Conservation (phyloP, 2,329 filamentous ascomycete species). For the Magnaporthiopsis incrustans region DNA sequence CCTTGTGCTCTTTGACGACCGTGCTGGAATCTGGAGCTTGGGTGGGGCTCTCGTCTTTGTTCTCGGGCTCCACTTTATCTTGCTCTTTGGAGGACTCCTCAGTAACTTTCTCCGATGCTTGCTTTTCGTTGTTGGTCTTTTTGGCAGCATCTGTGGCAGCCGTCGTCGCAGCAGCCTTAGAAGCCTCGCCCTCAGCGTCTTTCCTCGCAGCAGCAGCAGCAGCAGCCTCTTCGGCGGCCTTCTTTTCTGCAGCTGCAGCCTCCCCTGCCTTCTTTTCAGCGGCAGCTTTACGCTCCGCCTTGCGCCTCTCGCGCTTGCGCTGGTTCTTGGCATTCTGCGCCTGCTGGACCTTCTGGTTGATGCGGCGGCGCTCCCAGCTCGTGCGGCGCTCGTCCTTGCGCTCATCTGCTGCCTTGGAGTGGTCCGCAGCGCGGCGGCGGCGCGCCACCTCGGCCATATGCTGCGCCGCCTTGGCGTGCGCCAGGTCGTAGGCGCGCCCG, state of each 20-base stretch:
- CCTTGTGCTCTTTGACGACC: neutral
- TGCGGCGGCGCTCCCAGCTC: conserved; percentile 28
- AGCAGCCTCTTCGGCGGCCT: conserved; percentile 15
- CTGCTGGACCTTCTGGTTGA: conserved; percentile 29
- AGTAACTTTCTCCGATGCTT: conserved; percentile 12
- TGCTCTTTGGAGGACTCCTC: conserved; percentile 10
- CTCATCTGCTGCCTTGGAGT: conserved; percentile 37
- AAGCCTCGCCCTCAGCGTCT: too few species aligned
- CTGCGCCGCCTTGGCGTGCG: conserved; percentile 49
- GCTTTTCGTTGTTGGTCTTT: conserved; percentile 18
- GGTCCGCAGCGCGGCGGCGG: conserved; percentile 38
- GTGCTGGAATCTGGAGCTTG: too few species aligned
- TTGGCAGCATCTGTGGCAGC: conserved; percentile 14
- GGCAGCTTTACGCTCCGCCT: conserved; percentile 19
- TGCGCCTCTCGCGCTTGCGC: conserved; percentile 29
- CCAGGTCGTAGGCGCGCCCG: conserved; percentile 63
- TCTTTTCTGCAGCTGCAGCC: conserved; percentile 13
- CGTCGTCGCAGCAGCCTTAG: conserved; percentile 4
- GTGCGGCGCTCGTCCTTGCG: conserved; percentile 33
- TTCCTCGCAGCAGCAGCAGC: conserved; percentile 10
- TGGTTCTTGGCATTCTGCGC: conserved; percentile 33
- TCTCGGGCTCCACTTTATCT: conserved; percentile 9
- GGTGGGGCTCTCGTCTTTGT: neutral
- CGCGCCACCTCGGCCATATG: conserved; percentile 34
- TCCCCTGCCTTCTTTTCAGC: conserved; percentile 12